Percentiles rank a stretch among this genome's conserved stretches.
phyloP scores from a whole-genome alignment of 495 filamentous ascomycete genomes.

The Cenococcum geophilum region DNA sequence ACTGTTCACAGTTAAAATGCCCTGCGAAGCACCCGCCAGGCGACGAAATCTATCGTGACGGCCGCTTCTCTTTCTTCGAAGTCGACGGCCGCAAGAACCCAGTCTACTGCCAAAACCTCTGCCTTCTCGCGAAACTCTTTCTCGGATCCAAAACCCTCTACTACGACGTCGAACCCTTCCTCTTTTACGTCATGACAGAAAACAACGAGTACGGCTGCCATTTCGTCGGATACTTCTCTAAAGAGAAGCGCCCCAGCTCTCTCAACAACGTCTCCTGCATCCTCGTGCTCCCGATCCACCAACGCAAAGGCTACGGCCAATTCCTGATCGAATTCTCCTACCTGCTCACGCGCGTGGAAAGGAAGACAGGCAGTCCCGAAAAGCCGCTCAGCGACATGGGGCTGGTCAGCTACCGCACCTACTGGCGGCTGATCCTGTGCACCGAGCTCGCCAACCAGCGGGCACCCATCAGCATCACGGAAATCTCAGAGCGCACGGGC shows the following conservation, averaged over 20 bases:
- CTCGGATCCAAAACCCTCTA: slow-evolving; percentile 96
- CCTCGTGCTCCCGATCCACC: slow-evolving; percentile 88
- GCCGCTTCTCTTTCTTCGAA: slow-evolving; percentile 89
- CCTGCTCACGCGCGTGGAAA: slow-evolving; percentile 84
- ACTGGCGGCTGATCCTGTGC: slow-evolving; percentile 86
- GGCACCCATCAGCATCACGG: slow-evolving; percentile 57
- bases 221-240: slow-evolving; percentile 98
- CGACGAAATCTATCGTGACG: slow-evolving; percentile 96
- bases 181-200: slow-evolving; percentile 98
- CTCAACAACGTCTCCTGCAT: slow-evolving; percentile 98
- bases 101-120: slow-evolving; percentile 96
- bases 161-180: slow-evolving; percentile 95
- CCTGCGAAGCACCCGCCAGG: slow-evolving; percentile 93
- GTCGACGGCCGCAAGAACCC: slow-evolving; percentile 96
- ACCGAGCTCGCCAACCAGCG: slow-evolving; percentile 65
- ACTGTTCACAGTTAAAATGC: slow-evolving; percentile 59
- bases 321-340: slow-evolving; percentile 98
- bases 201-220: slow-evolving; percentile 90
- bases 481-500: slow-evolving; percentile 84
- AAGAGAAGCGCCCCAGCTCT: slow-evolving; percentile 93
- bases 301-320: slow-evolving; percentile 94
- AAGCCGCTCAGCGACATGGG: slow-evolving; percentile 98
- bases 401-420: slow-evolving; percentile 91
- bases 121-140: slow-evolving; percentile 91
- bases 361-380: slow-evolving; percentile 92